A percentile compares a stretch with the other conserved stretches of the same genome.
These are phyloP conservation scores for Citrus sp. DNA, from an alignment of 345 rosid genomes.

Conservation along the genomic window DNA sequence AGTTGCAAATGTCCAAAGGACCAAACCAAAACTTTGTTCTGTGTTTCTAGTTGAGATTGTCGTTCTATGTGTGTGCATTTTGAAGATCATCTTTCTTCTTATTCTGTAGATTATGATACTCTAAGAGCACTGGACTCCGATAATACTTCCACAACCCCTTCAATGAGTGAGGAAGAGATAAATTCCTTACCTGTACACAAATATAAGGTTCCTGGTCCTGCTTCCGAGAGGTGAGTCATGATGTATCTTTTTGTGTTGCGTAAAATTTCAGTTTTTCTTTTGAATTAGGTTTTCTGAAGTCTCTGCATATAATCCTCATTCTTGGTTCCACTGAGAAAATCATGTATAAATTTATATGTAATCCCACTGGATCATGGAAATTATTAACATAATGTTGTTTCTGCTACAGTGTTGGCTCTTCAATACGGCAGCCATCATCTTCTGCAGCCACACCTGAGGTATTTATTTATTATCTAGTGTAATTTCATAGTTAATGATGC, in stretches of 20 bases:
- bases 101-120: slow-evolving; percentile 62
- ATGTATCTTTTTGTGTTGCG: too few species aligned
- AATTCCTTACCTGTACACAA: slow-evolving; percentile 68
- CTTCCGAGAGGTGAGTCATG: slow-evolving; percentile 39
- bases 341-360: background rate
- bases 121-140: slow-evolving; percentile 65
- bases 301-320: background rate
- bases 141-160: slow-evolving; percentile 36
- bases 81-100: background rate
- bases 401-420: slow-evolving; percentile 33
- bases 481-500: background rate
- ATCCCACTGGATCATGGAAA: background rate
- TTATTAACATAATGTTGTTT: background rate
- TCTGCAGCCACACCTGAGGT: slow-evolving; percentile 51
- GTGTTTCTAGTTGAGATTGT: background rate
- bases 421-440: slow-evolving; percentile 38
- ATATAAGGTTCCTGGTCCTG: slow-evolving; percentile 45
- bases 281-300: background rate
- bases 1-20: background rate
- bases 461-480: background rate
- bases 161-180: slow-evolving; percentile 81
- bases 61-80: background rate
- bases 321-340: background rate
- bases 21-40: background rate
- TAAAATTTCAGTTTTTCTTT: background rate